Conservation (phyloP, 768 basidiomycete genomes). For the Agrocybe pediades region DNA sequence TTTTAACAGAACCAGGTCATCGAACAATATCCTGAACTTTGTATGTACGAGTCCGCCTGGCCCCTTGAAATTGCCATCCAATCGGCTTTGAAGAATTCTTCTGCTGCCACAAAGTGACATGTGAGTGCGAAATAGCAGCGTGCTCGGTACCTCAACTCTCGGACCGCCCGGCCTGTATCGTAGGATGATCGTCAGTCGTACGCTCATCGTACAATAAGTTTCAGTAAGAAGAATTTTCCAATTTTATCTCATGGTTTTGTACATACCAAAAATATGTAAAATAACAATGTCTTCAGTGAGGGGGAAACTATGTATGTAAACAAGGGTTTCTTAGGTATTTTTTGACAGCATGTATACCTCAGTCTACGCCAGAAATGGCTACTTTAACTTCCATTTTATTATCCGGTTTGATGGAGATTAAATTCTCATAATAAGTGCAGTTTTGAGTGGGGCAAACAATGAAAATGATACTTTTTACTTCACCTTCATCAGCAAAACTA, state of each 20-base stretch:
- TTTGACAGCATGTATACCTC: not conserved
- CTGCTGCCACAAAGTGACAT: not conserved
- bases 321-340: not conserved
- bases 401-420: too few species aligned
- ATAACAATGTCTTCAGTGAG: not conserved
- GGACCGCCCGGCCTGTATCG: not conserved
- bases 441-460: too few species aligned
- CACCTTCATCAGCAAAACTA: too few species aligned
- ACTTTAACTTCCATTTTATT: too few species aligned
- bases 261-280: not conserved
- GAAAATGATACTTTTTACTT: too few species aligned
- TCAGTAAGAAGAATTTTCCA: not conserved
- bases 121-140: too few species aligned
- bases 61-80: not conserved
- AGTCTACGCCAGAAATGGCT: too few species aligned
- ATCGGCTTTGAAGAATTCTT: not conserved
- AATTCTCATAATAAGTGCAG: too few species aligned
- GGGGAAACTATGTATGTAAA: not conserved
- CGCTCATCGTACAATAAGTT: not conserved
- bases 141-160: not conserved
- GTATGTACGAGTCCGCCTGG: not conserved
- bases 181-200: not conserved
- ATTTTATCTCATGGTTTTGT: not conserved
- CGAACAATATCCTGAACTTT: not conserved
- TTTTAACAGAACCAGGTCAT: not conserved